Conservation (phyloP, 208 protist genomes). For the Lotmaria passim region DNA sequence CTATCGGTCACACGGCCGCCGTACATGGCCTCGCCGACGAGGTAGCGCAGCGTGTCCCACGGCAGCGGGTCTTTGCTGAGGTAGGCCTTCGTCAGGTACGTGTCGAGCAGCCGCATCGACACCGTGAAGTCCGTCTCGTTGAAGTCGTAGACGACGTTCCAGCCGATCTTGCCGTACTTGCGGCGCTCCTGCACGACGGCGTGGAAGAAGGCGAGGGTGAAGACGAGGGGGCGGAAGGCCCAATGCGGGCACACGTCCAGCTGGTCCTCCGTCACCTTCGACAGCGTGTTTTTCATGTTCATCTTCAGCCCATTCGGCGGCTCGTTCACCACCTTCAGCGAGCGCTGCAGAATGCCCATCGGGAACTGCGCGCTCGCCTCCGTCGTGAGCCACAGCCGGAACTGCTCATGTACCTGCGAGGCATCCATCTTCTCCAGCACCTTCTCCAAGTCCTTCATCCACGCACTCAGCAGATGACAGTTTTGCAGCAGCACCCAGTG, state of each 20-base stretch:
- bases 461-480: conserved; percentile 98
- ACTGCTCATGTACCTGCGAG: conserved; percentile 95
- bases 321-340: conserved; percentile 98
- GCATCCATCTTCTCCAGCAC: conserved; percentile 96
- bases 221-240: conserved; percentile 97
- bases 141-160: conserved; percentile 99
- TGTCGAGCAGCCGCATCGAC: conserved; percentile 96
- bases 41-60: conserved; percentile 98
- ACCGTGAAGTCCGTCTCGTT: conserved; percentile 99
- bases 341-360: conserved; percentile 97
- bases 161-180: conserved; percentile 98
- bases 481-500: conserved; percentile 99
- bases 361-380: conserved; percentile 98
- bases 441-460: conserved; percentile 99
- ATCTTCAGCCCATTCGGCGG: conserved; percentile 98
- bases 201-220: conserved; percentile 98
- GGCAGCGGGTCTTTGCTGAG: conserved; percentile 96
- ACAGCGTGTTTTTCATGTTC: conserved; percentile 98
- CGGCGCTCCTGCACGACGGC: conserved; percentile 98
- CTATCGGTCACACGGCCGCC: conserved; percentile 98
- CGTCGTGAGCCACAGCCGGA: conserved; percentile 99
- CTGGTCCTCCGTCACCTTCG: conserved; percentile 96
- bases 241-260: conserved; percentile 94
- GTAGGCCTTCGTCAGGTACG: conserved; percentile 97
- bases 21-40: conserved; percentile 99